Conservation (phyloP, 257 asterid genomes). For the Haberlea rhodopensis region DNA sequence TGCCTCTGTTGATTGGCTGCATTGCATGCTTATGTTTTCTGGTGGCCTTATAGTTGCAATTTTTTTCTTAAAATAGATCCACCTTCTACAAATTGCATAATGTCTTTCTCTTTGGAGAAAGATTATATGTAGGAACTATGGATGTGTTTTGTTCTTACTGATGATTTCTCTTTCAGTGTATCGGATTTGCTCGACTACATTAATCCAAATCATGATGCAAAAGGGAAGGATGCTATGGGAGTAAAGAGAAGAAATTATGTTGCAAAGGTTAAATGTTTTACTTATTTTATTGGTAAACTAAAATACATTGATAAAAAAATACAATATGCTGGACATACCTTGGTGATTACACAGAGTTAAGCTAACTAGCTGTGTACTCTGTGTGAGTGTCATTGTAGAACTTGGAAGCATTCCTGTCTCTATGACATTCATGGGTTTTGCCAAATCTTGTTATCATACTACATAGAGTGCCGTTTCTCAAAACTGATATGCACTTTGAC, state of each 20-base stretch:
- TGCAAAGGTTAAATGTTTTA: conserved; percentile 52
- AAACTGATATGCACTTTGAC: not conserved
- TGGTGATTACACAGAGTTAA: not conserved
- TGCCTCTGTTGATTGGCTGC: not conserved
- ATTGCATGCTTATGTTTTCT: not conserved
- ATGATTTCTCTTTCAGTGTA: conserved; percentile 52
- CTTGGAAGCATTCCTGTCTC: not conserved
- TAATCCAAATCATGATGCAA: conserved; percentile 72
- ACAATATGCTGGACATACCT: not conserved
- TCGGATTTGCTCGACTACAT: conserved; percentile 94
- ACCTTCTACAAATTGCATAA: conserved; percentile 10
- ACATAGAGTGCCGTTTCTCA: conserved; percentile 7
- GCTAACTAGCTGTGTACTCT: not conserved
- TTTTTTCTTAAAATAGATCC: not conserved
- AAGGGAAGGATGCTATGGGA: conserved; percentile 70
- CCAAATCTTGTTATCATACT: not conserved
- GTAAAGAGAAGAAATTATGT: conserved; percentile 60
- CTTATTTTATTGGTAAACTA: conserved; percentile 23
- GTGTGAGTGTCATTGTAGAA: not conserved
- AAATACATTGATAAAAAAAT: no score
- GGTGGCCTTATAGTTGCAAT: not conserved
- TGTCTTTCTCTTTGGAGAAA: conserved; percentile 7
- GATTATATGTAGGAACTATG: conserved; percentile 12
- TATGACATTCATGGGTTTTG: not conserved
- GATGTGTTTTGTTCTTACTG: conserved; percentile 19